Base-by-base conservation (phyloP, 176 grass and related monocot species). In the Tillandsia leiboldiana region DNA sequence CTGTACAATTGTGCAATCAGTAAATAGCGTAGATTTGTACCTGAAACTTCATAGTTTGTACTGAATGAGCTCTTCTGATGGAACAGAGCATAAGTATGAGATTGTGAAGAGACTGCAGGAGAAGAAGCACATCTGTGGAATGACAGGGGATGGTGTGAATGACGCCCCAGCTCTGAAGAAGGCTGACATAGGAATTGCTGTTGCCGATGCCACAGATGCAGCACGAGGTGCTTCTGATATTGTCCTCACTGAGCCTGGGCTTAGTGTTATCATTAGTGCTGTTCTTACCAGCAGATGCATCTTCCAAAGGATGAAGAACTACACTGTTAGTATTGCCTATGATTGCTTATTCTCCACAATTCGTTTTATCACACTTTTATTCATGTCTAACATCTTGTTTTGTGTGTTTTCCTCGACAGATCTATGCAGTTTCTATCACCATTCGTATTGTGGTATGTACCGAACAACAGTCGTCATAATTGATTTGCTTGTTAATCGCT, bases 391-490 rank as follows among this genome's bases (percentile, higher is more conserved):
- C 42, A 17, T 52, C 12, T 75, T 12, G 3, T 42, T 13, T 51
- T 74, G 28, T 1, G 15, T 66, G 10, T 53, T 26, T 65, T 14
- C 23, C 1, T 68, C 62, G 52, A 26, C 76, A 86, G 83, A 86
- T 86, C 10, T 86, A 81, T 70, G 83, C 83, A 11, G 74, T 86
- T 12, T 86, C 83, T 2, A 86, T 86, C 27, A 86, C 83, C 48
- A 81, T 81, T 27, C 78, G 83, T 74, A 86, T 86, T 10, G 78
- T 86, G 70, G 83, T 86, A 78, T 48, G 83, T 70, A 23, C 2
- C 15, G 33, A 9, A 56, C 26, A 6, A 2, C 10, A 17, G 1
- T n/a, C 13, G 0, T 57, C 47, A 10, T 10, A 7, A 9, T 26
- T 11, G 4, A 3, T 24, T 52, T 15, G 26, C 2, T 54, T 58